Evolutionary conservation across 805 yeast genomes (phyloP).

Genomic region (Kluyveromyces nonfermentans): DNA sequence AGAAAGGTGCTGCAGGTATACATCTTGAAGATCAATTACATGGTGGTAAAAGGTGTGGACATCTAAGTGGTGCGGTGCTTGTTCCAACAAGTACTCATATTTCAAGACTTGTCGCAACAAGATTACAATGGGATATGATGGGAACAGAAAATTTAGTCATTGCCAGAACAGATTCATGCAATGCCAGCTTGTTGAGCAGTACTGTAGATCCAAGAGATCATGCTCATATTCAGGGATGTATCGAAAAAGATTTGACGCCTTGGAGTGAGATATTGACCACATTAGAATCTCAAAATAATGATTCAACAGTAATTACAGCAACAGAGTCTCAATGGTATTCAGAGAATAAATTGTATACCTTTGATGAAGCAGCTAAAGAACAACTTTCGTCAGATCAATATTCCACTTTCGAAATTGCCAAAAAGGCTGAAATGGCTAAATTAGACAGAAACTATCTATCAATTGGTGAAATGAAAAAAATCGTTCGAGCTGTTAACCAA

Average conservation of each 20-base stretch:
- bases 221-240: constrained; percentile 43
- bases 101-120: constrained; percentile 44
- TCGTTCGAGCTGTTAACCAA: constrained; percentile 23
- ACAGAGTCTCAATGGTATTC: constrained; percentile 42
- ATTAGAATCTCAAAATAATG: constrained; percentile 34
- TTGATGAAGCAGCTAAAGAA: constrained; percentile 40
- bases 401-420: constrained; percentile 19
- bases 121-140: constrained; percentile 60
- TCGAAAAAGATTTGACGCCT: constrained; percentile 28
- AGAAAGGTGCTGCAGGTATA: constrained; percentile 57
- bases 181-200: constrained; percentile 42
- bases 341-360: constrained; percentile 35
- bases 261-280: constrained; percentile 37
- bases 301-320: constrained; percentile 27
- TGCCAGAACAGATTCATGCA: constrained; percentile 54
- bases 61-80: constrained; percentile 49
- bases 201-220: constrained; percentile 50
- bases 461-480: constrained; percentile 13
- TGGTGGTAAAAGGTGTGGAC: constrained; percentile 61
- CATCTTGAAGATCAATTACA: constrained; percentile 57
- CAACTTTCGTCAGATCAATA: constrained; percentile 15
- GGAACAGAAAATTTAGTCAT: constrained; percentile 47
- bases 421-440: constrained; percentile 8
- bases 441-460: constrained; percentile 22
- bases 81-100: constrained; percentile 53